Base-by-base conservation (phyloP, 2,329 filamentous ascomycete species). In the Daldinia sp. region DNA sequence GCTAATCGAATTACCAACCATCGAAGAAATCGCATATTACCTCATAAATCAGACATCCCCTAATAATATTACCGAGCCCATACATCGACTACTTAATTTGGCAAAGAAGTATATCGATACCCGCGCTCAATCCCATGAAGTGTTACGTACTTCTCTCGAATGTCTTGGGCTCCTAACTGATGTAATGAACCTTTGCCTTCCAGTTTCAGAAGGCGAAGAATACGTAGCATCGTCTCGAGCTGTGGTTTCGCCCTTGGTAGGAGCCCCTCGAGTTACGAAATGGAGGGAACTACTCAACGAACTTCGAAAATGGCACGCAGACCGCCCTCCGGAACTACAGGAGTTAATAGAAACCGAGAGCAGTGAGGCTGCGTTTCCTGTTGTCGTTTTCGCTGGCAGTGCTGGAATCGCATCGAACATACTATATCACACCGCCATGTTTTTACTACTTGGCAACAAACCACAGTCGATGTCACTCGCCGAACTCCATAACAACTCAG, bases 351-450 rank as follows among this genome's bases (percentile, higher is more conserved):
- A 45, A 15, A 13, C 15, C 1, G 39, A 45, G 3, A 13, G 39
- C 11, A 21, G 11, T 13, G 21, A 27, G 7, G 21, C 39, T n/a
- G 15, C 39, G 27, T 45, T 45, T 15, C 39, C 39, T 2, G 11
- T 45, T 13, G 13, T 45, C 39, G 27, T 45, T 3, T 45, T 27
- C n/a, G 21, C 21, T 8, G 13, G 39, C 10, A 13, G 63, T 19
- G 67, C 67, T 15, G 67, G 60, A 2, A 37, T 68, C n/a, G 62
- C 61, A 6, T 55, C 54, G 19, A 68, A 66, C 37, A 56, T 15
- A 11, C 32, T 70, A 4, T 70, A 69, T 29, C 66, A 68, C 34
- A 52, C 49, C 3, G 61, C 68, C 13, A 70, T 70, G 66, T 23
- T 60, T 30, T 23, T 68, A 9, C 39, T 70, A n/a, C 47, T 70